These are phyloP conservation scores for Neophaeococcomyces aloes DNA, from an alignment of 2,329 filamentous ascomycete species.

Conservation along the genomic window DNA sequence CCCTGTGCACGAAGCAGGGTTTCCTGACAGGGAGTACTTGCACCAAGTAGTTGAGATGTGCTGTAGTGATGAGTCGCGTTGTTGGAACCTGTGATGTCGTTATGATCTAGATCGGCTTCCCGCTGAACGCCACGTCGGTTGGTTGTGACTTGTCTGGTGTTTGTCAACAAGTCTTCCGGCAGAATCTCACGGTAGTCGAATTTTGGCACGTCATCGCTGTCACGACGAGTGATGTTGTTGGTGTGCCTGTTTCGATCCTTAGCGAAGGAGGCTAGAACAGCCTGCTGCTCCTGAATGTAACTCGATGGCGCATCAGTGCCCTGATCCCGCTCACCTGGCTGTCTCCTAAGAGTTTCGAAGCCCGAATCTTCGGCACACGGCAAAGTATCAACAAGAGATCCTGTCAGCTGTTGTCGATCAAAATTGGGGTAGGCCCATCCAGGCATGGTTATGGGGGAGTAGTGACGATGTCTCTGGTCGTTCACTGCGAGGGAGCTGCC, in stretches of 20 bases:
- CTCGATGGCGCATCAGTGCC: background rate
- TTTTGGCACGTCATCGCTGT: background rate
- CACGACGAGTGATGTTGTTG: background rate
- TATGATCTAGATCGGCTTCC: slow-evolving; percentile 9
- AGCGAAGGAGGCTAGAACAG: background rate
- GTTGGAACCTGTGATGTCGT: background rate
- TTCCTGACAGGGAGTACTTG: background rate
- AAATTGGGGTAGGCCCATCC: too few relatives aligned
- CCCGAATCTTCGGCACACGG: background rate
- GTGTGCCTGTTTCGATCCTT: slow-evolving; percentile 2
- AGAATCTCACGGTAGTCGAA: slow-evolving; percentile 13
- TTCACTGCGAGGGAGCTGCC: too few relatives aligned
- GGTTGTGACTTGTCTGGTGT: slow-evolving; percentile 6
- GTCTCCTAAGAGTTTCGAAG: background rate
- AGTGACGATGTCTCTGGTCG: too few relatives aligned
- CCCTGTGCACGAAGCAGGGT: background rate
- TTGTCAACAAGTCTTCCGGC: slow-evolving; percentile 10
- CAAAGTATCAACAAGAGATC: too few relatives aligned
- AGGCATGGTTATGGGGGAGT: too few relatives aligned
- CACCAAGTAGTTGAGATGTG: background rate
- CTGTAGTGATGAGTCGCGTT: background rate
- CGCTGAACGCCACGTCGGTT: slow-evolving; percentile 3
- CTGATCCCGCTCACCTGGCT: background rate
- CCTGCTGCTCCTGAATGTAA: background rate
- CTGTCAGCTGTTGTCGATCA: too few relatives aligned